Evolutionary conservation across 1,139 yeast genomes (phyloP), one percentile per base, ranked within the genome.

Genomic region (Geotrichum klebahnii): DNA sequence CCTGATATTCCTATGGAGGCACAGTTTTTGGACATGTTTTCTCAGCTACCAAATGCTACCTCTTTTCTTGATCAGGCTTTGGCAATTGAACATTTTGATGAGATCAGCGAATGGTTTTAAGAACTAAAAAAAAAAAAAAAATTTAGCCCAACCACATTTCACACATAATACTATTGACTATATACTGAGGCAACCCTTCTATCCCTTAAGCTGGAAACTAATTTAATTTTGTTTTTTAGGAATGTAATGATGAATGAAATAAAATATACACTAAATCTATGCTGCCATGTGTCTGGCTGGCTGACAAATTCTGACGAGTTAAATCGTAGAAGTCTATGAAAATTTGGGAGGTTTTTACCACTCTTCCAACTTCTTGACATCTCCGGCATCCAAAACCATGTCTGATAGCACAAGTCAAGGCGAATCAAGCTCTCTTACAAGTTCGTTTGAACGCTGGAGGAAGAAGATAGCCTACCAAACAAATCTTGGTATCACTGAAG

Each of bases 361-460:
- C 9, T 10, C 38, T 14, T 17, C 38, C 5, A 5, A 12, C 29
- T 6, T 6, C 16, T 17, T 5, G 24, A 14, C 23, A n/a, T n/a
- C n/a, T 9, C 26, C 12, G 12, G 22, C 17, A 3, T 5, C 8
- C 5, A 23, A 23, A 29, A 8, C 3, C 14, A 48, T 38, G 52
- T 19, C 51, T 8, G 45, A 33, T 12, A 32, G 22, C 33, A 10
- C 29, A 26, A 10, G 29, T 6, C 6, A 34, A 12, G 24, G n/a
- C 16, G 41, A 35, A 16, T 35, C 37, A 46, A 23, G 16, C 39
- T 36, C 35, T 14, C 33, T 31, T 22, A 44, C 48, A n/a, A 40
- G 59, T 2, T 85, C 86, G 6, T 84, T 87, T 62, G 84, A 82
- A 51, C 84, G 92, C 90, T 84, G 95, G 90, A 74, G 89, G 58